Evolutionary conservation across 371 early-diverging fungal species (phyloP).

Genomic region (Mucor piriformis): DNA sequence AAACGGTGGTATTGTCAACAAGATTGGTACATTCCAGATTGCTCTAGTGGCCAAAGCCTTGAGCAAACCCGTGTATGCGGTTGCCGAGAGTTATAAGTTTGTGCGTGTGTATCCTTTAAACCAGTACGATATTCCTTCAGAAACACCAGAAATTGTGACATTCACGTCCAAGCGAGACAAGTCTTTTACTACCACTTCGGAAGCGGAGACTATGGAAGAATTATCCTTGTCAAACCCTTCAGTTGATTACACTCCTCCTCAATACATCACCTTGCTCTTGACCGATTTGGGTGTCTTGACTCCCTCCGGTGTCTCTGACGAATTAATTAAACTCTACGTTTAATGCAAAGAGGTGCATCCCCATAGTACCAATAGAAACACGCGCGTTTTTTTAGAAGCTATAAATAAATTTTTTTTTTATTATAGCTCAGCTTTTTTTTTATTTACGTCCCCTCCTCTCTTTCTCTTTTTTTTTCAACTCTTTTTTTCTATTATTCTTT

Average conservation of each 20-base stretch:
- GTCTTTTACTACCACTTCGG: slow-evolving; percentile 28
- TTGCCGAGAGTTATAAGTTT: slow-evolving; percentile 97
- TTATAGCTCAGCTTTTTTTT: not conserved
- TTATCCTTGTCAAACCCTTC: slow-evolving; percentile 68
- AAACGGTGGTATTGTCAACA: slow-evolving; percentile 96
- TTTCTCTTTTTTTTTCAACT: not conserved
- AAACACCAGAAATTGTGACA: slow-evolving; percentile 67
- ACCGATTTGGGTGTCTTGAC: slow-evolving; percentile 95
- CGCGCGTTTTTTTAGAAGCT: not conserved
- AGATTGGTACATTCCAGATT: slow-evolving; percentile 92
- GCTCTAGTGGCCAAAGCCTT: slow-evolving; percentile 93
- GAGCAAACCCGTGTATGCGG: slow-evolving; percentile 93
- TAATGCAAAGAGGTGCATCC: slow-evolving; percentile 26
- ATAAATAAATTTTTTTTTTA: not conserved
- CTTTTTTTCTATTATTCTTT: not conserved
- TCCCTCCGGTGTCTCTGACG: slow-evolving; percentile 91
- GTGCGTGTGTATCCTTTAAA: slow-evolving; percentile 88
- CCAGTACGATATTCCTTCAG: slow-evolving; percentile 82
- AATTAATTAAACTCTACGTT: slow-evolving; percentile 84
- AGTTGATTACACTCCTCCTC: slow-evolving; percentile 96
- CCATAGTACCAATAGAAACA: slow-evolving; percentile 1
- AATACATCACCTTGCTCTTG: slow-evolving; percentile 86
- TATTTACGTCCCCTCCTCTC: not conserved
- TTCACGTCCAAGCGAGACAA: slow-evolving; percentile 53
- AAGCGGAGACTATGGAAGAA: slow-evolving; percentile 48